A percentile compares a stretch with the other conserved stretches of the same genome.
These are phyloP conservation scores for Fistulinella prunicolor DNA, from an alignment of 768 basidiomycete genomes.

Conservation along the genomic window DNA sequence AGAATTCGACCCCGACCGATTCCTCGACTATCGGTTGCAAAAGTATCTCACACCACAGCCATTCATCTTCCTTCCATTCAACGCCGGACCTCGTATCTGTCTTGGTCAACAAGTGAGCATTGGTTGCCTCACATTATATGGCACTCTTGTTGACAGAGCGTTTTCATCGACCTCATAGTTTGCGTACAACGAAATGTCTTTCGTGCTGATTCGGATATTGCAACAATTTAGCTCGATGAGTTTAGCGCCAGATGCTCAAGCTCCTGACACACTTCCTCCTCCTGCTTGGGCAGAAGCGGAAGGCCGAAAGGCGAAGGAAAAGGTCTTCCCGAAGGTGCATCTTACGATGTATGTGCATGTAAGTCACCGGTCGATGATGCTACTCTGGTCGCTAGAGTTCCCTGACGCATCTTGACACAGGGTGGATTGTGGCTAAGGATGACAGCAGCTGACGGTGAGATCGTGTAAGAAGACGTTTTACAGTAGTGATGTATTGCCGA, in stretches of 20 bases:
- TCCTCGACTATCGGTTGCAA: constrained; percentile 60
- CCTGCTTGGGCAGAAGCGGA: constrained; percentile 40
- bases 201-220: constrained; percentile 60
- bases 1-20: constrained; percentile 70
- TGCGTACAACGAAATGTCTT: constrained; percentile 59
- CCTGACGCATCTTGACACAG: constrained; percentile 24
- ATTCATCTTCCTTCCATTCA: constrained; percentile 71
- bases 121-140: neutral
- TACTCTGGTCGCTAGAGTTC: neutral
- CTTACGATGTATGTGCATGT: constrained; percentile 55
- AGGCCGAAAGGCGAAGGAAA: constrained; percentile 51
- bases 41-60: constrained; percentile 61
- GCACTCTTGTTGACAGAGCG: neutral
- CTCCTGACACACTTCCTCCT: constrained; percentile 45
- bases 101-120: constrained; percentile 52
- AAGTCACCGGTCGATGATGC: constrained; percentile 5
- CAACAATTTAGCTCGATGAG: constrained; percentile 52
- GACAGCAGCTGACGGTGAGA: constrained; percentile 18
- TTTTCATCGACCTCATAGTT: constrained; percentile 33
- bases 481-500: neutral
- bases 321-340: constrained; percentile 49
- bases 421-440: constrained; percentile 55
- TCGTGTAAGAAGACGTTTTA: neutral
- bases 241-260: constrained; percentile 46
- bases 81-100: constrained; percentile 54